Conservation (phyloP, 495 filamentous ascomycete species). For the Recurvomyces mirabilis region DNA sequence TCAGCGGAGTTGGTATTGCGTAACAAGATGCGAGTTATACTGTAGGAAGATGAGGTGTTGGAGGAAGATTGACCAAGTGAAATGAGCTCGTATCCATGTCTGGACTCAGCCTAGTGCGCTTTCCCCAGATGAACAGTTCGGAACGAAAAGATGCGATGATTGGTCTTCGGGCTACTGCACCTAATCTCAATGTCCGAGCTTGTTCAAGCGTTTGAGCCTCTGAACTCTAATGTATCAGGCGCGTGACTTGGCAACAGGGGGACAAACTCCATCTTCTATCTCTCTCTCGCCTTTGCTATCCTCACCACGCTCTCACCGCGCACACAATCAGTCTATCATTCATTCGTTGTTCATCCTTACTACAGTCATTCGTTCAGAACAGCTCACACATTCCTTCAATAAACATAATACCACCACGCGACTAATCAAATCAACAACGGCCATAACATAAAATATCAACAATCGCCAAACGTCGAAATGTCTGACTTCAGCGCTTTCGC, state of each 20-base stretch:
- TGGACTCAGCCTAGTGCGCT: too few relatives aligned
- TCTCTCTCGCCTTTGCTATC: neutral
- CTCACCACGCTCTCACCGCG: neutral
- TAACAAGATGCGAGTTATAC: too few relatives aligned
- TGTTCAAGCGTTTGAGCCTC: neutral
- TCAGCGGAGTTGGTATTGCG: too few relatives aligned
- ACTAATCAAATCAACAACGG: neutral
- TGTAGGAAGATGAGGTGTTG: too few relatives aligned
- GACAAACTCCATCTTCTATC: neutral
- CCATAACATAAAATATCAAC: neutral
- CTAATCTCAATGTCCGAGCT: too few relatives aligned
- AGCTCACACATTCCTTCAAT: neutral
- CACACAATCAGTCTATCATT: conserved; percentile 8
- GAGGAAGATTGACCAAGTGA: too few relatives aligned
- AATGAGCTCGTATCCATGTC: too few relatives aligned
- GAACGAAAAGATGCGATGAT: too few relatives aligned
- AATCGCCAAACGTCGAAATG: conserved; percentile 6
- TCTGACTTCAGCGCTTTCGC: neutral
- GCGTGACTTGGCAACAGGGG: neutral
- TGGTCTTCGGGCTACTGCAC: too few relatives aligned
- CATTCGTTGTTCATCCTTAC: conserved; percentile 1
- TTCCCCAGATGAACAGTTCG: too few relatives aligned
- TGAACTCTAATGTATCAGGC: neutral
- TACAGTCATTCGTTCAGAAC: conserved; percentile 3
- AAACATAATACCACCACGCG: neutral